Evolutionary conservation across 2,329 filamentous ascomycete genomes (phyloP).

Genomic region (Microdochium paspali): DNA sequence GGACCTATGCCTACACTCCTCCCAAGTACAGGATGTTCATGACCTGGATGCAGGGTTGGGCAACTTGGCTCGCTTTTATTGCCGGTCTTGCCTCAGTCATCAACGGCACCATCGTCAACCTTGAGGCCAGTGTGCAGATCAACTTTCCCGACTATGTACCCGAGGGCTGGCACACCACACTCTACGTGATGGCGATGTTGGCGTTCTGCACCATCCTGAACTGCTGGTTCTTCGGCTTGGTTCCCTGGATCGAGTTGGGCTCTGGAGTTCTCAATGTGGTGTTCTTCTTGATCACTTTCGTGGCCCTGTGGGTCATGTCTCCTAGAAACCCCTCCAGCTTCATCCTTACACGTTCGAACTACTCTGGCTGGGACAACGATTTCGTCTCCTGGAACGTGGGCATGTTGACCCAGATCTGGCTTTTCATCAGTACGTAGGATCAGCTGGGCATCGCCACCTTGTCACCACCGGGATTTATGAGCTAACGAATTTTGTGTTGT

Average conservation of each 20-base stretch:
- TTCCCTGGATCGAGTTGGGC: conserved; percentile 5
- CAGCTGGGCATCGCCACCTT: neutral
- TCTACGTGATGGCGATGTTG: conserved; percentile 2
- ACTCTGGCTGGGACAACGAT: conserved; percentile 5
- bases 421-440: conserved; percentile 3
- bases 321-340: conserved; percentile 2
- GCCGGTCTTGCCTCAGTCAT: conserved; percentile 3
- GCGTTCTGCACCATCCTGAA: conserved; percentile 3
- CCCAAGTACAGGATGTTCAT: conserved; percentile 2
- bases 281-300: conserved; percentile 2
- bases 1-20: conserved; percentile 5
- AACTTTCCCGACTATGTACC: conserved; percentile 4
- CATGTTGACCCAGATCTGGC: conserved; percentile 5
- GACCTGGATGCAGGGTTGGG: conserved; percentile 5
- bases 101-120: conserved; percentile 4
- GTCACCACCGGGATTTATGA: neutral
- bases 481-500: neutral
- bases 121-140: conserved; percentile 4
- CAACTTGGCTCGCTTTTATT: conserved; percentile 5
- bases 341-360: conserved; percentile 3
- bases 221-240: conserved; percentile 2
- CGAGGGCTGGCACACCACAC: conserved; percentile 4
- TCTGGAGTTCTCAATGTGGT: conserved; percentile 2
- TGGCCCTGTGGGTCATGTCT: conserved; percentile 4
- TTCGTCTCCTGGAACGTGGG: conserved; percentile 4